Percentiles rank a stretch among this genome's conserved stretches.
Evolutionary conservation across 192 early-diverging fungal genomes (phyloP).

Genomic region (Thamnidium elegans): DNA sequence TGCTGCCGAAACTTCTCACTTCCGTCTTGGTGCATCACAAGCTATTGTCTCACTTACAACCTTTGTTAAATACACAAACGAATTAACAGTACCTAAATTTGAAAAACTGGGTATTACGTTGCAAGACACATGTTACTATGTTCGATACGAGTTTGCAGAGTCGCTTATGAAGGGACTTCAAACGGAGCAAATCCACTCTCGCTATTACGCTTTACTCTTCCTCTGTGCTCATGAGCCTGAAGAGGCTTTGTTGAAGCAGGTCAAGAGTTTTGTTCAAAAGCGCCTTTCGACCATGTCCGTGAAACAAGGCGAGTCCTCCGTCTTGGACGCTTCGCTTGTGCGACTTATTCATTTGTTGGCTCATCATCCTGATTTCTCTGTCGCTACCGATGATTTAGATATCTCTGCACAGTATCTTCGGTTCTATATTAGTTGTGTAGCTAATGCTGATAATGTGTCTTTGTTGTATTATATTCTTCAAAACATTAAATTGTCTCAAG

Average conservation of each 20-base stretch:
- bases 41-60: constrained; percentile 63
- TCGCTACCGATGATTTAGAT: constrained; percentile 40
- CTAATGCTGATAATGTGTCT: constrained; percentile 77
- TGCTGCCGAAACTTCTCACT: constrained; percentile 52
- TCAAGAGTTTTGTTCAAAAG: constrained; percentile 16
- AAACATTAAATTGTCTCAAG: constrained; percentile 74
- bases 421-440: constrained; percentile 79
- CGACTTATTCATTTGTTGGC: constrained; percentile 75
- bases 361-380: constrained; percentile 80
- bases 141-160: constrained; percentile 68
- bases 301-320: constrained; percentile 8
- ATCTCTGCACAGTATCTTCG: constrained; percentile 76
- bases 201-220: constrained; percentile 70
- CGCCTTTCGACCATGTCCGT: not conserved
- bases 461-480: constrained; percentile 73
- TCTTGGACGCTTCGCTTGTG: constrained; percentile 57
- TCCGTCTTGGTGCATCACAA: constrained; percentile 65
- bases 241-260: constrained; percentile 52
- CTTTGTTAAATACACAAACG: constrained; percentile 43
- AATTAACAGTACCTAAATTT: constrained; percentile 55
- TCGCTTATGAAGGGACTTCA: constrained; percentile 73
- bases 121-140: constrained; percentile 78
- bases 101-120: constrained; percentile 58
- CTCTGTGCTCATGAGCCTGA: constrained; percentile 89
- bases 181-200: constrained; percentile 54